These are phyloP conservation scores for Hypoxylon sp. DNA, from an alignment of 2,329 filamentous ascomycete genomes.

Conservation along the genomic window DNA sequence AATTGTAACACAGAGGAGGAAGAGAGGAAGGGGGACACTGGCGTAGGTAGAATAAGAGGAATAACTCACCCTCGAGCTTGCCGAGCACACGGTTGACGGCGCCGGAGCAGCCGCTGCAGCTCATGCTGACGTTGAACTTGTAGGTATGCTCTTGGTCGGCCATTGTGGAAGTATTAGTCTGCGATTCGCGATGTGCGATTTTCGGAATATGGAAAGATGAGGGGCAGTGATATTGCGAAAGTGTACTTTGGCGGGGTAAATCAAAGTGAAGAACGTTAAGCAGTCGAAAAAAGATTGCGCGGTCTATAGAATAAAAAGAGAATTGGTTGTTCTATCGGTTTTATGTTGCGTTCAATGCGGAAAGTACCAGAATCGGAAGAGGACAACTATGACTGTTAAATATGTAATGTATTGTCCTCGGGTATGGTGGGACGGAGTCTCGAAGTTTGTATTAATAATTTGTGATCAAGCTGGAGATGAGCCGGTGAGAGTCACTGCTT, in stretches of 20 bases:
- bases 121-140: slow-evolving; percentile 96
- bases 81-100: slow-evolving; percentile 92
- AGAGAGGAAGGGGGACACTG: too few relatives aligned
- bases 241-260: slow-evolving; percentile 22
- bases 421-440: slow-evolving; percentile 34
- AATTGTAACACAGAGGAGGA: slow-evolving; percentile 4
- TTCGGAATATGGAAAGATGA: slow-evolving; percentile 7
- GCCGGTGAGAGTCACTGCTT: not conserved
- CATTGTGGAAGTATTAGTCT: slow-evolving; percentile 65
- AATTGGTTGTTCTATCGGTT: slow-evolving; percentile 11
- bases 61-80: slow-evolving; percentile 85
- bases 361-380: slow-evolving; percentile 7
- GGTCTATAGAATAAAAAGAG: not conserved
- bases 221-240: slow-evolving; percentile 20
- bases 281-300: not conserved
- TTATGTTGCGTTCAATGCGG: slow-evolving; percentile 3
- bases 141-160: slow-evolving; percentile 84
- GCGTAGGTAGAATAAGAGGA: too few relatives aligned
- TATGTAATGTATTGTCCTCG: slow-evolving; percentile 1
- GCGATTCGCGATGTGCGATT: not conserved
- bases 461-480: slow-evolving; percentile 12
- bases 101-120: slow-evolving; percentile 95
- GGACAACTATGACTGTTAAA: slow-evolving; percentile 26
- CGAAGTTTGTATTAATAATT: slow-evolving; percentile 44
- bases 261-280: not conserved